These are phyloP conservation scores for Aspergillus brasiliensis DNA, from an alignment of 2,329 filamentous ascomycete genomes.

Conservation along the genomic window DNA sequence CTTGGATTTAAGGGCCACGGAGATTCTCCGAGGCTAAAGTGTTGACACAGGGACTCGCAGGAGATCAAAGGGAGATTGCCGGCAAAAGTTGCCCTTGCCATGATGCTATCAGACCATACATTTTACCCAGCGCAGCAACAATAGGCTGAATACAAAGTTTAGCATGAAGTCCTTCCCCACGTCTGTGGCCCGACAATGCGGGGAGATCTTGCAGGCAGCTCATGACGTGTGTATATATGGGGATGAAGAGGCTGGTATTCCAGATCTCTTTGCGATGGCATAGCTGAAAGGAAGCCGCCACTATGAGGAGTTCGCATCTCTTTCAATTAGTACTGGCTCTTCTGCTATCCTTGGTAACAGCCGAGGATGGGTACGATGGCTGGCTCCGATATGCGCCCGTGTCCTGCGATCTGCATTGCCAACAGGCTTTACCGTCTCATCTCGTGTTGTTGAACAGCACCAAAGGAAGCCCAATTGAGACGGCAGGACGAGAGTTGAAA, in stretches of 20 bases:
- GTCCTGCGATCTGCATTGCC: conserved; percentile 40
- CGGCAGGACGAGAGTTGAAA: conserved; percentile 61
- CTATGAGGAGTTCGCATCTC: neutral
- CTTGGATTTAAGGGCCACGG: neutral
- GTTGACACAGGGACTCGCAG: neutral
- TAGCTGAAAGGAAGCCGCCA: neutral
- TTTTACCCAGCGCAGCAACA: neutral
- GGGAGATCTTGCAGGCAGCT: neutral
- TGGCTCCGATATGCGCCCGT: conserved; percentile 68
- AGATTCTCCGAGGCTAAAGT: conserved; percentile 4
- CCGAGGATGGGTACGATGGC: conserved; percentile 63
- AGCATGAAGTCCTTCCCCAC: conserved; percentile 7
- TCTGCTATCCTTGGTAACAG: conserved; percentile 33
- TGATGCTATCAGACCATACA: neutral
- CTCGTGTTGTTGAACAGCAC: conserved; percentile 60
- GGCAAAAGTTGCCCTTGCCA: neutral
- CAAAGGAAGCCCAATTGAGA: conserved; percentile 58
- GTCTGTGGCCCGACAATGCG: neutral
- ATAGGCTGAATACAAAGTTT: conserved; percentile 15
- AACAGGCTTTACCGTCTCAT: conserved; percentile 47
- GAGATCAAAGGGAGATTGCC: neutral
- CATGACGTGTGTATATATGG: neutral
- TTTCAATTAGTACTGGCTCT: neutral
- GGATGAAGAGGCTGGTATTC: neutral
- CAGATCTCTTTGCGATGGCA: neutral